Evolutionary conservation across 2,329 filamentous ascomycete species (phyloP), one percentile per base, ranked within the genome.

Genomic region (Fusarium coicis): DNA sequence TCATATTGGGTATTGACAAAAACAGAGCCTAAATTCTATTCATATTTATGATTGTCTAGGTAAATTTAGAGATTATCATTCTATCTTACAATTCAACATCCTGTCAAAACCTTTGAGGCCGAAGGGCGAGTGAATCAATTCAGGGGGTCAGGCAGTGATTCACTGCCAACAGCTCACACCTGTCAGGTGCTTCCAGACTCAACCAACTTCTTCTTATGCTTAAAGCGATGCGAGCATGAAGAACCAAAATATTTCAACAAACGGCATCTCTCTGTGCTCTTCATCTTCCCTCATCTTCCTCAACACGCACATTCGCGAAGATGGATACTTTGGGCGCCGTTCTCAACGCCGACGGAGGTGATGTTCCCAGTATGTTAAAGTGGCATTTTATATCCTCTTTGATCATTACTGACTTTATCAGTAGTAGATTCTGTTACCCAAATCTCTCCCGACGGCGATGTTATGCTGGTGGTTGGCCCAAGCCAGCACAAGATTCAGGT

Each of bases 381-480:
- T 40, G 10, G n/a, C 2, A 7, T 10, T 5, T 10, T 5, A 18
- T 30, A 54, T 10, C 19, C 0, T n/a, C 2, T 30, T 28, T n/a
- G 14, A 6, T n/a, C 3, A 1, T n/a, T 3, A 2, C 36, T 54
- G 5, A 40, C 7, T 14, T 30, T 19, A 6, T 4, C 9, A 28
- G 14, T 19, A 32, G 23, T 37, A 18, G 5, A 5, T 10, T 15
- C 32, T 34, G 32, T 37, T 5, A 9, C 7, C 2, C 14, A 43
- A 28, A 6, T 58, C 3, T n/a, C 7, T 16, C 5, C 15, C 40
- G 15, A 43, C 3, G 40, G 40, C n/a, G 4, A 68, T 37, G 36
- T 55, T 0, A 10, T 67, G 18, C 47, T 68, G 8, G 54, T 67
- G 26, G 63, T 61, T 16, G 62, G 63, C 7, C 36, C 30, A 0